Evolutionary conservation across 202 grass and related monocot species (phyloP).

Genomic region (Musa balbisiana): DNA sequence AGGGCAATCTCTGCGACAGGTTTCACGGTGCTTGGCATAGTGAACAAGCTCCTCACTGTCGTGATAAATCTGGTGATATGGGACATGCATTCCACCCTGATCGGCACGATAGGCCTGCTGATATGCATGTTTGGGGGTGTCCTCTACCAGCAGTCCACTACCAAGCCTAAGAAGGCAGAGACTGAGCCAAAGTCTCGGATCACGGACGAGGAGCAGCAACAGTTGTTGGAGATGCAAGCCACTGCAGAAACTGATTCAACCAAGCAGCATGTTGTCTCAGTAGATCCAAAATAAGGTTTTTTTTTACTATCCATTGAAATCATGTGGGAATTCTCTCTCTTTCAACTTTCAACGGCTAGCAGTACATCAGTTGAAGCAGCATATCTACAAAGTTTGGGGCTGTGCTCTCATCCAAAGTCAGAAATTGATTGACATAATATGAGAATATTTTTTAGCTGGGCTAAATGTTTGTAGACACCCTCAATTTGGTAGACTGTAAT

Average conservation of each 20-base stretch:
- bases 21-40: conserved; percentile 80
- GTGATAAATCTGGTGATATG: conserved; percentile 86
- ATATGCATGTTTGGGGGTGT: conserved; percentile 85
- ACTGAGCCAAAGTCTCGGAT: conserved; percentile 8
- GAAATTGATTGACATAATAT: background rate
- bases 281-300: background rate
- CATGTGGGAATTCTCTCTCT: background rate
- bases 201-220: conserved; percentile 57
- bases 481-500: background rate
- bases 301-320: background rate
- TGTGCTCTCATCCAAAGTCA: background rate
- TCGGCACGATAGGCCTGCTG: conserved; percentile 69
- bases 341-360: background rate
- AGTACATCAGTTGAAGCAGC: background rate
- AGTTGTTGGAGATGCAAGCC: conserved; percentile 53
- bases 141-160: conserved; percentile 82
- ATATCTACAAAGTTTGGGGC: background rate
- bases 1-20: conserved; percentile 83
- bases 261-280: conserved; percentile 2
- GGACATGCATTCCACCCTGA: conserved; percentile 67
- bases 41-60: conserved; percentile 86
- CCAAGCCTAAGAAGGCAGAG: conserved; percentile 44
- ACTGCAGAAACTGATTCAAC: conserved; percentile 31
- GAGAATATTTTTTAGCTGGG: background rate
- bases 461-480: background rate